phyloP scores from a whole-genome alignment of 805 yeast genomes.

The Kodamaea restingae region DNA sequence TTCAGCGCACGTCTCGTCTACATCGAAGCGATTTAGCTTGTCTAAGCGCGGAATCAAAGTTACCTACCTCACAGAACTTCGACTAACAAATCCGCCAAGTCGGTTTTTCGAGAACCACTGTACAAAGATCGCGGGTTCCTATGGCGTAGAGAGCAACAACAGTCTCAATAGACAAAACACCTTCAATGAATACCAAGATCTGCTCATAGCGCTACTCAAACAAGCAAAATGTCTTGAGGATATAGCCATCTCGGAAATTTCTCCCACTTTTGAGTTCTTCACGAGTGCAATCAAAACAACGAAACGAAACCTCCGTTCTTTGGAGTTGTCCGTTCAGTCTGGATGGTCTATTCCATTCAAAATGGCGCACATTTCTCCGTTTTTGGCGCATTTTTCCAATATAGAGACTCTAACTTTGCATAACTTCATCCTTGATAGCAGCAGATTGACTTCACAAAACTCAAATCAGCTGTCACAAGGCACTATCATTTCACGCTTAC shows the following conservation, averaged over 20 bases:
- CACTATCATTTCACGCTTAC: constrained; percentile 11
- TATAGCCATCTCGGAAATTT: constrained; percentile 41
- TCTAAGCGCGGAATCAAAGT: constrained; percentile 14
- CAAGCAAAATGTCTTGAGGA: constrained; percentile 44
- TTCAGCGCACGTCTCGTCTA: constrained; percentile 23
- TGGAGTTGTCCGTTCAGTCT: constrained; percentile 39
- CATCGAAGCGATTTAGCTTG: constrained; percentile 20
- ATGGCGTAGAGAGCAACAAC: constrained; percentile 24
- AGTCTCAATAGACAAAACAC: constrained; percentile 2
- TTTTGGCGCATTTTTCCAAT: constrained; percentile 36
- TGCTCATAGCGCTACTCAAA: constrained; percentile 33
- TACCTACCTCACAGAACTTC: constrained; percentile 26
- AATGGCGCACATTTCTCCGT: constrained; percentile 39
- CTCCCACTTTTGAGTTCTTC: constrained; percentile 45
- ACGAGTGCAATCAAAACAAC: background rate
- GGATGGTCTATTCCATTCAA: constrained; percentile 55
- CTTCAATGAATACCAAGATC: constrained; percentile 24
- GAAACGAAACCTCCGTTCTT: constrained; percentile 22
- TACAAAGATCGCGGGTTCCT: constrained; percentile 35
- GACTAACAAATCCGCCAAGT: constrained; percentile 33
- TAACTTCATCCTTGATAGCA: constrained; percentile 39
- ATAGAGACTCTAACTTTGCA: constrained; percentile 42
- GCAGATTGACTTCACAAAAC: constrained; percentile 13
- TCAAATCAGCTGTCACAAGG: constrained; percentile 10
- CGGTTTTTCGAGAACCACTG: constrained; percentile 17